Base-by-base conservation (phyloP, 805 yeast species). In the Novakomyces olei region DNA sequence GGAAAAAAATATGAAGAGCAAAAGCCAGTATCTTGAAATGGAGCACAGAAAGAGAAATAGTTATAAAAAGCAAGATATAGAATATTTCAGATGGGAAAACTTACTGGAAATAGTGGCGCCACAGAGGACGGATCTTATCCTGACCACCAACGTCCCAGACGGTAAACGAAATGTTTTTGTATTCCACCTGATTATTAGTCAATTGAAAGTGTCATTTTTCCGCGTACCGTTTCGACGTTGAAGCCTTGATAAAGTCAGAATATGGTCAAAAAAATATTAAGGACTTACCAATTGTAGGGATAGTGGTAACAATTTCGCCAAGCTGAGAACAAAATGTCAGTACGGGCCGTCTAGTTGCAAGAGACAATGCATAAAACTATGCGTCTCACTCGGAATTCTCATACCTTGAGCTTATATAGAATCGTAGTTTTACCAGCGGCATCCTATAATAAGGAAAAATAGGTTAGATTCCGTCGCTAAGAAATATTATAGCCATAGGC, bases 101-200 rank as follows among this genome's bases (percentile, higher is more conserved):
- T n/a, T n/a, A n/a, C 63, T 85, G 93, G 78, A 72, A 85, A 60
- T 85, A 85, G 62, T 85, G 92, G 71, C 95, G 77, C 96, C 96
- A 85, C 59, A 85, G 66, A 38, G 96, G 94, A 65, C 96, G 78
- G 53, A 85, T 85, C 64, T 83, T 83, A 61, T 81, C 94, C 67
- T 85, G 96, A 70, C 96, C 96, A 76, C 96, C 96, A 48, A 83
- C 94, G 70, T 85, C 96, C 96, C 92, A 78, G 49, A 78, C 81
- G 39, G 80, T 79, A 57, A 78, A 76, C 35, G 77, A 71, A 37
- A 77, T 72, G 50, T 76, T 76, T 50, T 72, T 74, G 52, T 73
- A 77, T 36, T 75, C 69, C 40, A 78, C n/a, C n/a, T n/a, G n/a
- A n/a, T n/a, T n/a, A n/a, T n/a, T n/a, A n/a, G n/a, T n/a, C n/a